Conservation (phyloP, 768 basidiomycete species). For the Harrya chromipes region DNA sequence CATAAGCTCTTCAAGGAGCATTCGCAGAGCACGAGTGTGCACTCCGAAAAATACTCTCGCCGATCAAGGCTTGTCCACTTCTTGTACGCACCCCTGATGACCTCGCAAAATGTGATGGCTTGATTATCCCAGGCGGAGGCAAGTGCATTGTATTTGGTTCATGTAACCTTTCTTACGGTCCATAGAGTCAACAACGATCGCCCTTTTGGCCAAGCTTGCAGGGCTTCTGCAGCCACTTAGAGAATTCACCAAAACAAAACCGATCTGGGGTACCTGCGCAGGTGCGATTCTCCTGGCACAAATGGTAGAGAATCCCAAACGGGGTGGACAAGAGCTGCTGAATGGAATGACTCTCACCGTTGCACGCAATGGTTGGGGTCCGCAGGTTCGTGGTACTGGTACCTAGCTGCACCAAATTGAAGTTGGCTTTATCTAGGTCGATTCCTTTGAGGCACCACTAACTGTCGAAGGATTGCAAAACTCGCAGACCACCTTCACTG, state of each 20-base stretch:
- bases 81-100: slow-evolving; percentile 77
- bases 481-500: slow-evolving; percentile 62
- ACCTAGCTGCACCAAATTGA: neutral
- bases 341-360: slow-evolving; percentile 78
- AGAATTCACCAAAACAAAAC: slow-evolving; percentile 65
- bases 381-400: slow-evolving; percentile 54
- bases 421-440: slow-evolving; percentile 48
- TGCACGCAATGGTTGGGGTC: slow-evolving; percentile 91
- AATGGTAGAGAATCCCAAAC: slow-evolving; percentile 71
- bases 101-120: slow-evolving; percentile 69
- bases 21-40: slow-evolving; percentile 83
- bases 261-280: slow-evolving; percentile 95
- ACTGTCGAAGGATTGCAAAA: slow-evolving; percentile 60
- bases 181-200: slow-evolving; percentile 90
- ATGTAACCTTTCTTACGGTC: neutral
- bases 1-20: slow-evolving; percentile 92
- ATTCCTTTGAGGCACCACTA: slow-evolving; percentile 86
- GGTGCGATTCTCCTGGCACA: slow-evolving; percentile 88
- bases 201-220: slow-evolving; percentile 64
- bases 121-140: slow-evolving; percentile 95
- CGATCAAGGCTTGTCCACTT: slow-evolving; percentile 43
- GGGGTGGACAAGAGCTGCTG: slow-evolving; percentile 83
- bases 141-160: slow-evolving; percentile 14
- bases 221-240: slow-evolving; percentile 80
- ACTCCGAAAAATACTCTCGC: slow-evolving; percentile 54